Evolutionary conservation across 768 basidiomycete species (phyloP).

Genomic region (Macrocybe gigantea): DNA sequence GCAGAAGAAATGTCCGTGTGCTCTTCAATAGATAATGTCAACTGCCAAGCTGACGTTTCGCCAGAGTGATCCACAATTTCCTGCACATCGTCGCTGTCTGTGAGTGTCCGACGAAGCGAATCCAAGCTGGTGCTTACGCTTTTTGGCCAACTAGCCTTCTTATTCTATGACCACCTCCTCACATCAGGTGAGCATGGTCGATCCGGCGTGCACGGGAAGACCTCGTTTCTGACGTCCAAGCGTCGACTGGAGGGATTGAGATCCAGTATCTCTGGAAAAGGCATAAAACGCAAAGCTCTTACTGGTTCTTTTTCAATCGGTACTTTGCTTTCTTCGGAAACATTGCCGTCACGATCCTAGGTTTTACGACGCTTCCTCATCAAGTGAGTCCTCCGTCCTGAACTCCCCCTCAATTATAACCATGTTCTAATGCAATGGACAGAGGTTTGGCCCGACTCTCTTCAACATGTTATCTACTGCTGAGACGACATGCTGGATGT

Average conservation of each 20-base stretch:
- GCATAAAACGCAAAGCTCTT: constrained; percentile 29
- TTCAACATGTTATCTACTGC: background rate
- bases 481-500: background rate
- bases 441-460: background rate
- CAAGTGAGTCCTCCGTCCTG: constrained; percentile 11
- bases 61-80: constrained; percentile 21
- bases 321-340: constrained; percentile 40
- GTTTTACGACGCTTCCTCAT: constrained; percentile 18
- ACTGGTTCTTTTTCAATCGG: constrained; percentile 44
- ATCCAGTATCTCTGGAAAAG: constrained; percentile 39
- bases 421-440: background rate
- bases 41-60: background rate
- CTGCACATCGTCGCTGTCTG: constrained; percentile 27
- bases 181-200: constrained; percentile 22
- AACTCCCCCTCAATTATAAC: background rate
- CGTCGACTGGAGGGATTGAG: constrained; percentile 25
- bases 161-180: constrained; percentile 34
- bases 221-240: background rate
- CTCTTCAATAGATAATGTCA: background rate
- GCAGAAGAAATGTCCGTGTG: constrained; percentile 7
- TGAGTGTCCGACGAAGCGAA: constrained; percentile 12
- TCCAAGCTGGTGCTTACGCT: background rate
- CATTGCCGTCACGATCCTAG: constrained; percentile 22
- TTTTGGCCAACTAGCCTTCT: constrained; percentile 19
- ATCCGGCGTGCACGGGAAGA: background rate